These are phyloP conservation scores for Arthrobotrys musiformis DNA, from an alignment of 2,329 filamentous ascomycete genomes.

Conservation along the genomic window DNA sequence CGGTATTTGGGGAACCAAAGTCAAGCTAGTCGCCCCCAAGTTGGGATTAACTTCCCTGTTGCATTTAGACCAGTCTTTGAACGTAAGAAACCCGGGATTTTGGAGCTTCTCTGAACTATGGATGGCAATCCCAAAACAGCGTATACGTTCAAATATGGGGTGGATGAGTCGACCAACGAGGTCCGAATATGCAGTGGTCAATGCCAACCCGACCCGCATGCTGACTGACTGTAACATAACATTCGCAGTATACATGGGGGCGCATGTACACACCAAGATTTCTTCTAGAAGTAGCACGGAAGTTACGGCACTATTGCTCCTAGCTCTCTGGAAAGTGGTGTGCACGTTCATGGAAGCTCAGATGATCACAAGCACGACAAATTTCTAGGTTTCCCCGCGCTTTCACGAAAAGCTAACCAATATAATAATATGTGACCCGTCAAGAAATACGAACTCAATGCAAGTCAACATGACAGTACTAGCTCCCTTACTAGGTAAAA, in stretches of 20 bases:
- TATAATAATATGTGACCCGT: neutral
- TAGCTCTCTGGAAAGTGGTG: neutral
- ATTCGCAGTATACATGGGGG: neutral
- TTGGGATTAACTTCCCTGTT: neutral
- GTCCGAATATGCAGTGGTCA: constrained; percentile 38
- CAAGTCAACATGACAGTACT: too few species aligned
- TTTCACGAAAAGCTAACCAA: neutral
- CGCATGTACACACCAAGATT: neutral
- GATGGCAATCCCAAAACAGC: neutral
- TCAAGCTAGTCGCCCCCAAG: neutral
- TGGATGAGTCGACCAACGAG: neutral
- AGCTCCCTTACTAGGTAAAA: too few species aligned
- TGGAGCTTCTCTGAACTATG: neutral
- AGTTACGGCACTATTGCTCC: constrained; percentile 13
- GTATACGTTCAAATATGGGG: neutral
- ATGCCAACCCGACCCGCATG: constrained; percentile 49
- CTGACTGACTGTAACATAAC: constrained; percentile 3
- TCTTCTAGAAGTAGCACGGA: constrained; percentile 42
- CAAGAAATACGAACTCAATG: constrained; percentile 12
- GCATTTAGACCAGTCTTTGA: neutral
- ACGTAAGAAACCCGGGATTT: constrained; percentile 5
- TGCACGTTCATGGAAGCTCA: neutral
- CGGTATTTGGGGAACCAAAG: neutral
- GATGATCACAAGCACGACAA: too few species aligned
- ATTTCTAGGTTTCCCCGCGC: neutral